Percentiles rank a stretch among this genome's conserved stretches.
phyloP scores from a whole-genome alignment of 2,329 filamentous ascomycete species.

The Trichoderma sp. region DNA sequence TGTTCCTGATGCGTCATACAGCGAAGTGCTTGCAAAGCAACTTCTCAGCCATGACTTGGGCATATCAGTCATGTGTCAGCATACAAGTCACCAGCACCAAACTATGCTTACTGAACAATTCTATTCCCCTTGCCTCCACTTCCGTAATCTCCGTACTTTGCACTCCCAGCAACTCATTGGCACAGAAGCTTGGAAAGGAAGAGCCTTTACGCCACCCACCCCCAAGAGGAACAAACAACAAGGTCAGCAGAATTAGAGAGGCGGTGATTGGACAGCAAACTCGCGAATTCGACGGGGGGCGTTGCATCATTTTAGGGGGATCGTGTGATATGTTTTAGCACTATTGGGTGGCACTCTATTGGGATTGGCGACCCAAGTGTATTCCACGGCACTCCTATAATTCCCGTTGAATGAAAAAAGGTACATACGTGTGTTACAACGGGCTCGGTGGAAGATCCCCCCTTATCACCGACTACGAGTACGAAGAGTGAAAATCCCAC shows the following conservation, averaged over 20 bases:
- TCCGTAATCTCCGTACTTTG: neutral
- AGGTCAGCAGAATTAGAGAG: slow-evolving; percentile 6
- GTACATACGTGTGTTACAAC: neutral
- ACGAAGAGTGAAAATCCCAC: neutral
- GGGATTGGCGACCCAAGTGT: neutral
- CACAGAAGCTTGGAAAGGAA: neutral
- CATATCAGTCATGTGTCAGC: neutral
- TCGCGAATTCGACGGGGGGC: neutral
- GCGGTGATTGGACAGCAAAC: slow-evolving; percentile 2
- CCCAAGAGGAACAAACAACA: too few species aligned
- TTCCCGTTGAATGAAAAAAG: neutral
- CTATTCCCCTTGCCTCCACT: neutral
- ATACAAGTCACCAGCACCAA: neutral
- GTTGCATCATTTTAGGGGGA: slow-evolving; percentile 18
- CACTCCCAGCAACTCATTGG: neutral
- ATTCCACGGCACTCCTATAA: neutral
- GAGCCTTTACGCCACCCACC: neutral
- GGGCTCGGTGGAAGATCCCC: neutral
- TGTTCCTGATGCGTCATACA: too few species aligned
- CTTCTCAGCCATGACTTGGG: neutral
- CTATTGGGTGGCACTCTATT: neutral
- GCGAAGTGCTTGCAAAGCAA: neutral
- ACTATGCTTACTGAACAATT: neutral
- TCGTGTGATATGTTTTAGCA: neutral
- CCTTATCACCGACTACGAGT: neutral